Evolutionary conservation across 1,284 basidiomycete genomes (phyloP), one percentile per base, ranked within the genome.

Genomic region (Xerocomus amazonicus): DNA sequence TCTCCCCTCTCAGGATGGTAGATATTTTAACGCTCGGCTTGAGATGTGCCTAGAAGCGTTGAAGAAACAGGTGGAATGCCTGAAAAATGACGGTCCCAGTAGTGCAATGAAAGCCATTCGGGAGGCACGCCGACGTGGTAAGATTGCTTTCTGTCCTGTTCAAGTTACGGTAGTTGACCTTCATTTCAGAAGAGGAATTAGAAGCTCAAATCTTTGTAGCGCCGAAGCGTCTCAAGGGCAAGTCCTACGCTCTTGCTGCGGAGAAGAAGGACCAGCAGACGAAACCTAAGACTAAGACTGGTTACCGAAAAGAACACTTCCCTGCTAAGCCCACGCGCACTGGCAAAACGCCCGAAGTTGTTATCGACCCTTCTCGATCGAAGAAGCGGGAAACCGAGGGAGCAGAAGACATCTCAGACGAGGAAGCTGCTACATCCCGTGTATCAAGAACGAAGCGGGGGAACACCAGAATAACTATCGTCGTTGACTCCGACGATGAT

Each of bases 21-120:
- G 93, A n/a, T 92, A 92, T 72, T 95, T 95, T 74, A 83, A 87
- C 43, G 84, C 87, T 13, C 79, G 88, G 29, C 73, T 96, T 17
- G 81, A 87, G 29, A 76, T 80, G 19, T 76, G 81, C 16, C 68
- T 89, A 43, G 68, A 72, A 8, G 73, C 78, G 1, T 71, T 96
- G 26, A 73, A 74, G 55, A 69, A 65, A 3, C 91, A 95, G 57
- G 83, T 87, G 1, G 81, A 87, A 36, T 72, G 78, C 9, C 69
- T 93, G 10, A 76, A 81, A 51, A 71, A 78, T 2, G 70, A 87
- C 35, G 90, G 87, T 4, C 70, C 86, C 0, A 64, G 64, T 3
- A 78, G 75, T 0, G 87, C 87, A 6, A 70, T 81, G 67, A 70
- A 79, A 32, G 73, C 76, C 10, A 87, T 93, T 57, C 74, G 78